A percentile compares a stretch with the other conserved stretches of the same genome.
Conservation (phyloP, 1,284 basidiomycete species). For the Moesziomyces aphidis region DNA sequence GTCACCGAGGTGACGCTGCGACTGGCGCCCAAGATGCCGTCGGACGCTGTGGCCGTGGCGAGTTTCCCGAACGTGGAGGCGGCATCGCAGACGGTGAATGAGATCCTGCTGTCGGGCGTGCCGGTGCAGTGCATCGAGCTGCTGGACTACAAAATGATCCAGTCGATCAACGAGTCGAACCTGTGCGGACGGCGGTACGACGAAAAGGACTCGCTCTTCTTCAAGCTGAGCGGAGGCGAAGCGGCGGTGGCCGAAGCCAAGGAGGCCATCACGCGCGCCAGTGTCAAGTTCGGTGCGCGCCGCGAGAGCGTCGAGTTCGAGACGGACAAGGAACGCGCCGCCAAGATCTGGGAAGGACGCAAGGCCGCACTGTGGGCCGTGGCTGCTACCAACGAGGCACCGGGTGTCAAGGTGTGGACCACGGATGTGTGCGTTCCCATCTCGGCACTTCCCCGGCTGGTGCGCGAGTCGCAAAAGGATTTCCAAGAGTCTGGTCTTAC, state of each 20-base stretch:
- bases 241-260: slow-evolving; percentile 65
- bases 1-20: slow-evolving; percentile 89
- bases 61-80: slow-evolving; percentile 71
- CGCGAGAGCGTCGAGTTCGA: slow-evolving; percentile 72
- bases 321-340: slow-evolving; percentile 76
- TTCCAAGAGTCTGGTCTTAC: slow-evolving; percentile 31
- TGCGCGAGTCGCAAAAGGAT: slow-evolving; percentile 67
- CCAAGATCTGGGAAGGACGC: slow-evolving; percentile 83
- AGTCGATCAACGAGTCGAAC: slow-evolving; percentile 59
- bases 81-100: slow-evolving; percentile 78
- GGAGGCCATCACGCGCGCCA: slow-evolving; percentile 29
- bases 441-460: slow-evolving; percentile 79
- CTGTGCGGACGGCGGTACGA: slow-evolving; percentile 66
- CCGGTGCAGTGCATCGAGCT: slow-evolving; percentile 72
- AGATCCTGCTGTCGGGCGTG: slow-evolving; percentile 72
- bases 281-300: slow-evolving; percentile 33
- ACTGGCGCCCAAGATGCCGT: slow-evolving; percentile 80
- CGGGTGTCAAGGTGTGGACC: slow-evolving; percentile 77
- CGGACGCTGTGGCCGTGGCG: slow-evolving; percentile 72
- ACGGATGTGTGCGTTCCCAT: slow-evolving; percentile 83
- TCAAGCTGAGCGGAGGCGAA: slow-evolving; percentile 54
- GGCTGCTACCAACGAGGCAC: slow-evolving; percentile 73
- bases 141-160: slow-evolving; percentile 58
- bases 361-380: slow-evolving; percentile 84
- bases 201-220: slow-evolving; percentile 51